Evolutionary conservation across 257 asterid genomes (phyloP).

Genomic region (Salvia miltiorrhiza): DNA sequence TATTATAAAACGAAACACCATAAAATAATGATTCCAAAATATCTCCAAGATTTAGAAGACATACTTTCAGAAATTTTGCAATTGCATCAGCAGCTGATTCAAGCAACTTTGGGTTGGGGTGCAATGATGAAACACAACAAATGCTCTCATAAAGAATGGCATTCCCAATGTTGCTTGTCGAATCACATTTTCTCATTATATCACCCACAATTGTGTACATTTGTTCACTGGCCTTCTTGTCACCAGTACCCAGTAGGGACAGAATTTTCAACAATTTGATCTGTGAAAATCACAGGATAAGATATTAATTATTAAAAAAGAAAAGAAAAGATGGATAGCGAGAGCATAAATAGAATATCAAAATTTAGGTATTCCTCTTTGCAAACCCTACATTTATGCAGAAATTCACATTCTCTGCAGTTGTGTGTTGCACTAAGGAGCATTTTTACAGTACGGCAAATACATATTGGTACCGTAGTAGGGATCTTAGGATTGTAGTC

Average conservation of each 20-base stretch:
- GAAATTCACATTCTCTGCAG: conserved; percentile 8
- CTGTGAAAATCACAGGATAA: conserved; percentile 36
- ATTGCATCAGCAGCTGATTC: conserved; percentile 90
- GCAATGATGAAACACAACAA: conserved; percentile 84
- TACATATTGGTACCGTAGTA: conserved; percentile 2
- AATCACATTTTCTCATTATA: conserved; percentile 77
- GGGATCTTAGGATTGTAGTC: background rate
- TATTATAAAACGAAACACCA: conserved; percentile 5
- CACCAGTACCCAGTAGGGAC: conserved; percentile 74
- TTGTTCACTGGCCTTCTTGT: conserved; percentile 91
- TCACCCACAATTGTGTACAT: conserved; percentile 91
- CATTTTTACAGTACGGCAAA: conserved; percentile 7
- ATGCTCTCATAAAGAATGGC: conserved; percentile 92
- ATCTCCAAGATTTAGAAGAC: conserved; percentile 24
- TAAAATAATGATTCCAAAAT: background rate
- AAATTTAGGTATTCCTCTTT: conserved; percentile 7
- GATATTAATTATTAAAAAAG: background rate
- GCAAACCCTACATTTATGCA: conserved; percentile 15
- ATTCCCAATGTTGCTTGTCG: conserved; percentile 87
- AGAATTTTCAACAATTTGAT: conserved; percentile 86
- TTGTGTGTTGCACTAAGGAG: background rate
- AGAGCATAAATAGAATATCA: background rate
- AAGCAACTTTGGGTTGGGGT: conserved; percentile 79
- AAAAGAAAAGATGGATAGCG: background rate
- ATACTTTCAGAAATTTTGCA: conserved; percentile 81